Evolutionary conservation across 2,329 filamentous ascomycete genomes (phyloP).

Genomic region (Colletotrichum liriopes): DNA sequence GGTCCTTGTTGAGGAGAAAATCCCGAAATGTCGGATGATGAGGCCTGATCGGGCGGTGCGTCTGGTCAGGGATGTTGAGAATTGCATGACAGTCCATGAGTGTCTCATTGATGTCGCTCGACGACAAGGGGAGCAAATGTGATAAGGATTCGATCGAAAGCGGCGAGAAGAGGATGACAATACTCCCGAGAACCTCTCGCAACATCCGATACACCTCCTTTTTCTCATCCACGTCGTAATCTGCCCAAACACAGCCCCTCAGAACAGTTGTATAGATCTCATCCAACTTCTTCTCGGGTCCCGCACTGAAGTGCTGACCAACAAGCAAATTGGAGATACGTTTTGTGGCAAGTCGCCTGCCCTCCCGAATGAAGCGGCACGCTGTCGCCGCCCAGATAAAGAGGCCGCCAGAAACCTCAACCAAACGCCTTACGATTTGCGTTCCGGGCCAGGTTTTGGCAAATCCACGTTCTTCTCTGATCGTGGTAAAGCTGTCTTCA

Average conservation of each 20-base stretch:
- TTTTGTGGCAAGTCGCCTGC: too few species aligned
- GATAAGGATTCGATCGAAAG: too few species aligned
- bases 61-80: slow-evolving; percentile 48
- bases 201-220: slow-evolving; percentile 47
- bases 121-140: slow-evolving; percentile 48
- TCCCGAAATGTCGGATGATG: slow-evolving; percentile 57
- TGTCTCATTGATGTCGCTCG: slow-evolving; percentile 13
- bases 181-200: slow-evolving; percentile 49
- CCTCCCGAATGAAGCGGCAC: slow-evolving; percentile 45
- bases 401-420: slow-evolving; percentile 41
- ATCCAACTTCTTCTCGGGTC: slow-evolving; percentile 45
- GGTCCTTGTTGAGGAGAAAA: slow-evolving; percentile 53
- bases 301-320: slow-evolving; percentile 14
- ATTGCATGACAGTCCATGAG: slow-evolving; percentile 54
- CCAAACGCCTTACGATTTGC: neutral
- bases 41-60: slow-evolving; percentile 47
- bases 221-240: neutral
- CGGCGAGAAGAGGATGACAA: slow-evolving; percentile 47
- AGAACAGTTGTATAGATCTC: slow-evolving; percentile 45
- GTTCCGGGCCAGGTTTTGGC: slow-evolving; percentile 50
- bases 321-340: slow-evolving; percentile 36
- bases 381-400: slow-evolving; percentile 56
- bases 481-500: slow-evolving; percentile 48
- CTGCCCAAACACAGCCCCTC: slow-evolving; percentile 20
- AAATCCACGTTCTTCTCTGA: slow-evolving; percentile 48